These are phyloP conservation scores for Cercophora sp. DNA, from an alignment of 495 filamentous ascomycete species.

Conservation along the genomic window DNA sequence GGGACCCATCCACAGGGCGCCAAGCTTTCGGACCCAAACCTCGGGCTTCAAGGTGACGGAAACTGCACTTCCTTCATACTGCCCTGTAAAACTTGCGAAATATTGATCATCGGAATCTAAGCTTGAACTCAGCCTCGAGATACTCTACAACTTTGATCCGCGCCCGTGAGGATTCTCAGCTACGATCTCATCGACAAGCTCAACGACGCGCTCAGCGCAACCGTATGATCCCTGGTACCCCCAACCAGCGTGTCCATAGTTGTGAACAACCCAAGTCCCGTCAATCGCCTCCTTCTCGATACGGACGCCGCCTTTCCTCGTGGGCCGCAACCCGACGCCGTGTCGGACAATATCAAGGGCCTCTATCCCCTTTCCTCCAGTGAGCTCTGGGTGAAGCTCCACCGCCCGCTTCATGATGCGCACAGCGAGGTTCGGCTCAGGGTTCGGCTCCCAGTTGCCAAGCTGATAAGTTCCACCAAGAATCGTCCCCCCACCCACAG, in stretches of 20 bases:
- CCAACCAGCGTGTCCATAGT: conserved; percentile 95
- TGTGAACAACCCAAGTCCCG: conserved; percentile 76
- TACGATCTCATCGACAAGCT: conserved; percentile 61
- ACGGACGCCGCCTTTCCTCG: conserved; percentile 68
- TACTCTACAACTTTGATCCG: conserved; percentile 13
- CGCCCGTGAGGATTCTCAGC: too few relatives aligned
- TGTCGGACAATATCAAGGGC: conserved; percentile 82
- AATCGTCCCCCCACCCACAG: conserved; percentile 70
- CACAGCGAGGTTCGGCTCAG: conserved; percentile 74
- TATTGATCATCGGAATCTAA: too few relatives aligned
- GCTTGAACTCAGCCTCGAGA: too few relatives aligned
- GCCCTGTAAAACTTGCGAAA: too few relatives aligned
- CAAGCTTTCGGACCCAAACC: too few relatives aligned
- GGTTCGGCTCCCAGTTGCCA: conserved; percentile 74
- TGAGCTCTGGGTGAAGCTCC: conserved; percentile 66
- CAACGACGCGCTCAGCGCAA: conserved; percentile 64
- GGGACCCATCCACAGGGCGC: too few relatives aligned
- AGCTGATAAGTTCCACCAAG: conserved; percentile 86
- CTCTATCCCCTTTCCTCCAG: conserved; percentile 71
- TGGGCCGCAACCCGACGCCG: conserved; percentile 79
- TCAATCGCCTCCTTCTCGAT: conserved; percentile 78
- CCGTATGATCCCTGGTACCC: conserved; percentile 89
- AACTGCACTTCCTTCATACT: too few relatives aligned
- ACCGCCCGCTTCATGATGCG: conserved; percentile 88
- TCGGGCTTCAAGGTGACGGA: too few relatives aligned